Base-by-base conservation (phyloP, 805 yeast species). In the Myxozyma nipponensis region DNA sequence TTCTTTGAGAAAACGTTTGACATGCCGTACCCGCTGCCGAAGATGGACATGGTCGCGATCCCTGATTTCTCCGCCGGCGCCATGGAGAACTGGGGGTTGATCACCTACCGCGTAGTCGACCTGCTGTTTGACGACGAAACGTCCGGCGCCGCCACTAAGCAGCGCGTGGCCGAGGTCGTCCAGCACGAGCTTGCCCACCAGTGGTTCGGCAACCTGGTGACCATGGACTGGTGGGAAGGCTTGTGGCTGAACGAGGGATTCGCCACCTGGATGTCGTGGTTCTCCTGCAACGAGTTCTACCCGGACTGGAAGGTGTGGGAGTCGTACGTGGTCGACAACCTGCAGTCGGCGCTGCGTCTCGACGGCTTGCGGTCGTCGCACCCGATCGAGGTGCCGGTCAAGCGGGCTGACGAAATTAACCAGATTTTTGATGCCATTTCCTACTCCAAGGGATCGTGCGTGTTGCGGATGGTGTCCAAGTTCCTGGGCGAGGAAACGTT, bases 221-320 rank as follows among this genome's bases (percentile, higher is more conserved):
- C 95, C 42, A 87, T 86, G 95, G 81, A 84, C 62, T 87, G 95
- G 93, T 86, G 95, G 95, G 87, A 86, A 61, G 93, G 85, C 62
- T 74, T 86, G 59, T 86, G 95, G 95, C 77, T 86, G 54, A 86
- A 86, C 64, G 95, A 86, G 69, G 93, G 95, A 13, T 86, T 86
- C 69, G 95, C 95, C 17, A 86, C 95, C 24, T 86, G 86, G 82
- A 84, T 84, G 64, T 86, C 88, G 2, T 83, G 77, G 75, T 70
- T 76, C 47, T 82, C 89, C 17, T 83, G 83, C 46, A 82, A 84
- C 63, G 67, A 76, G 57, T 75, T 85, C 60, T 80, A 77, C 66
- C 95, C 95, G 10, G 86, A 83, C 54, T 86, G 95, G 95, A 81
- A 84, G 61, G 82, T 83, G 18, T 84, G 84, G 70, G 77, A 86